Base-by-base conservation (phyloP, 345 rosid genomes). In the Iberis pinnata region DNA sequence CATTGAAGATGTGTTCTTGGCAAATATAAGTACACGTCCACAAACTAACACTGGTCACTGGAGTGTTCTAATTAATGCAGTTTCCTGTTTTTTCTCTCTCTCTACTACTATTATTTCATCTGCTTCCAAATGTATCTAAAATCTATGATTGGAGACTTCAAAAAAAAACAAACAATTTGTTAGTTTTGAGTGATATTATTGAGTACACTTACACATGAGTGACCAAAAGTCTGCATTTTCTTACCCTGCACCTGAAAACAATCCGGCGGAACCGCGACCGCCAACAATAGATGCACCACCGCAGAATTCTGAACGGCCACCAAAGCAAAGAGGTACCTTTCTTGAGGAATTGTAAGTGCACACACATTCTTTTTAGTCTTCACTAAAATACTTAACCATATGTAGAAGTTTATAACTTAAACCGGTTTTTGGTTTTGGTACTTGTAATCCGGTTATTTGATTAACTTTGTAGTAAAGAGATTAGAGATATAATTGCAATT, bases 241-340 rank as follows among this genome's bases (percentile, higher is more conserved):
- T 1, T 79, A 79, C 38, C 82, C 83, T 49, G 70, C 82, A 9
- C 71, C 75, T 54, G 93, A 80, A 64, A 44, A 13, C 22, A 40
- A 65, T 17, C 63, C 70, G 1, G 49, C 46, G 12, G 62, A 56
- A 8, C 49, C 38, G 10, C 60, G n/a, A n/a, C n/a, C 41, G n/a
- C 86, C 86, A 0, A 75, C 80, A n/a, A 84, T 83, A 13, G 78
- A 70, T 75, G 78, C 73, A 8, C 83, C 83, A 4, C 82, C 78
- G 0, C 80, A 67, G 15, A 75, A 80, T 35, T 77, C 79, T 48
- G 49, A 17, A 35, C 83, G 16, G 38, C 65, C 43, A 13, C 83
- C 72, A 15, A 17, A 39, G 18, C 45, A 27, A 26, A 64, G 82
- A 45, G 53, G 64, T 12, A 70, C 75, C 35, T 82, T 75, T 42